A percentile compares a stretch with the other conserved stretches of the same genome.
phyloP scores from a whole-genome alignment of 1,139 yeast species.

The Taiozyma sp. region DNA sequence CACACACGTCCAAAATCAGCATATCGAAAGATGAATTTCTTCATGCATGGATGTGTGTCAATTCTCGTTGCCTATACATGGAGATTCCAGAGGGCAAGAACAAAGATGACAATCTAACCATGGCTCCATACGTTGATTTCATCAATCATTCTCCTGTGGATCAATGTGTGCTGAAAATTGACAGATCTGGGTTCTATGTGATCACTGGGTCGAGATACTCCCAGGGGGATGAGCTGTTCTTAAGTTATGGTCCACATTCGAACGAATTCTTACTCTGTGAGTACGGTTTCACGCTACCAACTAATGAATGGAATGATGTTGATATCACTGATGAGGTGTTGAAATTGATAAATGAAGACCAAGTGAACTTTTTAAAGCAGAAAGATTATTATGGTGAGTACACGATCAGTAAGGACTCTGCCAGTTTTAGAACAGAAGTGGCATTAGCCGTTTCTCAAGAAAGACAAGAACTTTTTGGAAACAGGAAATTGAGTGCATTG shows the following conservation, averaged over 20 bases:
- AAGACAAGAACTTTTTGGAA: slow-evolving; percentile 21
- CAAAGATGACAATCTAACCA: slow-evolving; percentile 63
- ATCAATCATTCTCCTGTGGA: slow-evolving; percentile 66
- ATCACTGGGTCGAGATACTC: slow-evolving; percentile 32
- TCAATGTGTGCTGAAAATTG: slow-evolving; percentile 45
- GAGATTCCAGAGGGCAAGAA: slow-evolving; percentile 47
- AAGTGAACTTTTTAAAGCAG: slow-evolving; percentile 41
- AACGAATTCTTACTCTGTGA: slow-evolving; percentile 78
- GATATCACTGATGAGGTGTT: slow-evolving; percentile 48
- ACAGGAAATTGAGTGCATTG: slow-evolving; percentile 23
- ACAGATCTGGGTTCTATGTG: slow-evolving; percentile 47
- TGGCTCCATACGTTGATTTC: slow-evolving; percentile 91
- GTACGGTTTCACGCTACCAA: slow-evolving; percentile 66
- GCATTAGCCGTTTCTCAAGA: slow-evolving; percentile 65
- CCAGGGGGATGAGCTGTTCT: slow-evolving; percentile 52
- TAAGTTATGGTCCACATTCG: slow-evolving; percentile 85
- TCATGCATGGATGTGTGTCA: slow-evolving; percentile 83
- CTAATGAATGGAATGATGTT: slow-evolving; percentile 64
- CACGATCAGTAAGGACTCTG: slow-evolving; percentile 45
- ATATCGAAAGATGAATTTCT: slow-evolving; percentile 31
- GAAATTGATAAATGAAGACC: slow-evolving; percentile 34
- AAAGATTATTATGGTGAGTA: slow-evolving; percentile 67
- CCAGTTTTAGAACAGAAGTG: slow-evolving; percentile 72
- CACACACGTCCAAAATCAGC: background rate
- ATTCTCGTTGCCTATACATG: slow-evolving; percentile 87